Base-by-base conservation (phyloP, 192 early-diverging fungal genomes). In the Diversispora eburnea region DNA sequence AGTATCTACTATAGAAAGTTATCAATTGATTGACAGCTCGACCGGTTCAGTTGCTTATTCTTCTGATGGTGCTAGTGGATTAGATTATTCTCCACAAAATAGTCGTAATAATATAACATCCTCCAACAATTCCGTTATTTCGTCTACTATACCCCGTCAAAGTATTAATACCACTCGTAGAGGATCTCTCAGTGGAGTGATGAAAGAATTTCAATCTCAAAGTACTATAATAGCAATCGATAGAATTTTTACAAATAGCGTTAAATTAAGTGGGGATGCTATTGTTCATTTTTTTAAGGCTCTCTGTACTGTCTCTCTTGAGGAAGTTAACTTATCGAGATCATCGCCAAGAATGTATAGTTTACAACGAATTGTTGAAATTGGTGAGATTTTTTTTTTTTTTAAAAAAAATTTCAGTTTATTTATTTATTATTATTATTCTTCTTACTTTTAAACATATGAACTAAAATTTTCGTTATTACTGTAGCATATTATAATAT, bases 301-400 rank as follows among this genome's bases (percentile, higher is more conserved):
- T 9, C 81, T 98, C 70, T 94, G 93, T 77, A 76, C 86, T n/a
- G 93, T 95, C 3, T 93, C 91, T 8, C 85, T 92, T 85, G 90
- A 93, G 63, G 95, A 98, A 79, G 91, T 96, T 25, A 86, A 92
- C 20, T 84, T 82, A 6, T 87, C 87, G 12, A 75, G 83, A 3
- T 75, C 73, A 42, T 77, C 83, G 8, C 91, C 93, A 54, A 80
- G 95, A 46, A 90, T 94, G 91, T 98, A 93, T 79, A 90, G 92
- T 70, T 80, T 98, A 60, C 94, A 94, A 76, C 92, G 94, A 71
- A 93, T 98, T 72, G 93, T 98, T 13, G 95, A 98, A 82, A 94
- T 98, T 75, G 80, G 80, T 81, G 74, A 48, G 60, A 4, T 42
- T 65, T 12, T 3, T 69, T 3, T 3, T 45, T 45, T 67, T 7